Evolutionary conservation across 768 basidiomycete genomes (phyloP).

Genomic region (Kwoniella bestiolae): DNA sequence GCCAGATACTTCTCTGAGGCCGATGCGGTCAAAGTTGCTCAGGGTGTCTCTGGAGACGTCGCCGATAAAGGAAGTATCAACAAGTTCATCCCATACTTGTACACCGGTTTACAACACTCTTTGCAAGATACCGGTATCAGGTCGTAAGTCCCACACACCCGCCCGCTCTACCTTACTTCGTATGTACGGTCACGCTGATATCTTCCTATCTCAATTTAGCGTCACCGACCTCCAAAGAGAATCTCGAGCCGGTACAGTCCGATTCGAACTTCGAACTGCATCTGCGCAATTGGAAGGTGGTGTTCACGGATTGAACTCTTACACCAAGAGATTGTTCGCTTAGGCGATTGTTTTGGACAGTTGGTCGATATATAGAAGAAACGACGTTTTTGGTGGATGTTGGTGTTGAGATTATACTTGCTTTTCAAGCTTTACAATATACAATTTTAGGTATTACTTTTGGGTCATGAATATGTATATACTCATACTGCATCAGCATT

Average conservation of each 20-base stretch:
- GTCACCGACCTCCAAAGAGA: slow-evolving; percentile 70
- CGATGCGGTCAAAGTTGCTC: slow-evolving; percentile 89
- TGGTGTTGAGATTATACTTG: no score
- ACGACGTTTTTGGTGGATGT: neutral
- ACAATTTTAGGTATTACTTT: neutral
- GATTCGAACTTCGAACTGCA: slow-evolving; percentile 91
- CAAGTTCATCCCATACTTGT: slow-evolving; percentile 76
- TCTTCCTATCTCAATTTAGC: slow-evolving; percentile 31
- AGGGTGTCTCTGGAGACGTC: slow-evolving; percentile 85
- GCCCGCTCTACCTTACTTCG: neutral
- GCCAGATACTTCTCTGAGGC: slow-evolving; percentile 93
- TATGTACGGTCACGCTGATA: slow-evolving; percentile 1
- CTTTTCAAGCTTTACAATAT: neutral
- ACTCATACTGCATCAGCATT: neutral
- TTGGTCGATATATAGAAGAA: neutral
- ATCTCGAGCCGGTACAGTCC: slow-evolving; percentile 69
- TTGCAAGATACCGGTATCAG: slow-evolving; percentile 88
- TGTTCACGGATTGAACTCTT: slow-evolving; percentile 94
- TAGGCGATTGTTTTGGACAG: slow-evolving; percentile 19
- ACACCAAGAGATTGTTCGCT: slow-evolving; percentile 61
- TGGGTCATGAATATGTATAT: slow-evolving; percentile 16
- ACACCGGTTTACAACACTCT: slow-evolving; percentile 73
- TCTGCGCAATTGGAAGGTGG: slow-evolving; percentile 95
- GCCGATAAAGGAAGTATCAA: slow-evolving; percentile 95
- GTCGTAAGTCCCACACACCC: slow-evolving; percentile 59